Base-by-base conservation (phyloP, 768 basidiomycete genomes). In the Panus rudis region DNA sequence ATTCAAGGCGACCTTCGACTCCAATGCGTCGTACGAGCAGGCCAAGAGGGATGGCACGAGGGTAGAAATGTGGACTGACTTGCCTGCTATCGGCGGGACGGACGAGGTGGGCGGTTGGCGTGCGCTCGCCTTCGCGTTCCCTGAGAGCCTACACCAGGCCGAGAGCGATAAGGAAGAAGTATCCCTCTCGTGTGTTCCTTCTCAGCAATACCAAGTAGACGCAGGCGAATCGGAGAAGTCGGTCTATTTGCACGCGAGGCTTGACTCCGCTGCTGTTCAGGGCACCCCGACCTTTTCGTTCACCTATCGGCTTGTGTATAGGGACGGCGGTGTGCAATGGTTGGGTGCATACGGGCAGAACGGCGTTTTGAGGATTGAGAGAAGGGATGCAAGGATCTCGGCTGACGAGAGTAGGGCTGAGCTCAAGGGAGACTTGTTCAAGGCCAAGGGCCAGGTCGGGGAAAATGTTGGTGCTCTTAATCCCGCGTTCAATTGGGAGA, bases 1-100 rank as follows among this genome's bases (percentile, higher is more conserved):
- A 35, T 60, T 61, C 53, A 49, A 38, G 23, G 57, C 55, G n/a
- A 38, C 49, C 13, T 61, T 57, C 35, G 40, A 46, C 23, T 52
- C 51, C 19, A 52, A 34, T 41, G 52, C 46, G 16, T 42, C 46
- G 14, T 43, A 46, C 40, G 51, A 47, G 24, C 48, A 54, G 21
- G 55, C 57, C n/a, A 42, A 41, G 16, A 7, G 38, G 24, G 53
- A 56, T 21, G 53, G 52, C 20, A 31, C 50, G 25, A 45, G 50
- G 30, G 45, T 62, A 35, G 58, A 62, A 46, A 47, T 62, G 41
- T 62, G 60, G 60, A 55, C 59, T 14, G 50, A 62, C 48, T 30
- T 62, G 11, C 55, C 59, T 4, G 41, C 46, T 11, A 40, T 40
- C n/a, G 52, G 53, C 24, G 39, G 47, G 14, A n/a, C 37, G 13